Evolutionary conservation across 1,139 yeast genomes (phyloP), one percentile per base, ranked within the genome.

Genomic region (Blastobotrys elegans): DNA sequence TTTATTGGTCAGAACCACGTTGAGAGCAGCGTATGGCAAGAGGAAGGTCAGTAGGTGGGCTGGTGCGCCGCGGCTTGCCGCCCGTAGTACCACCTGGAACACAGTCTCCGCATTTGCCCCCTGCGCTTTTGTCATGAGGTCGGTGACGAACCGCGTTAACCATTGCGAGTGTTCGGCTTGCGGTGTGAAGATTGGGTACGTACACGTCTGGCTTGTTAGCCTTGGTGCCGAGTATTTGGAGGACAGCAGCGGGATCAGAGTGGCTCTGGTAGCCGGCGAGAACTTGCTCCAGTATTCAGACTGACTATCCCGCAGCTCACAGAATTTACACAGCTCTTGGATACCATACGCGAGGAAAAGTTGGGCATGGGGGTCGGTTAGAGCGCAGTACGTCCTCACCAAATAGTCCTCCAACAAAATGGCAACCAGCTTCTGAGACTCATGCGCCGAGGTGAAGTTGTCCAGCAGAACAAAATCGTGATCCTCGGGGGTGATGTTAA

Each of bases 321-420:
- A 75, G 11, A 82, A 76, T 52, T 80, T 79, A 46, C 92, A 66
- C 43, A 84, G 82, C 55, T 87, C 94, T 62, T 94, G 99, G 77
- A 94, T 87, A 0, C 94, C 87, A 65, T 78, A 85, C 0, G 97
- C 96, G 31, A 90, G 74, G 60, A 84, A 86, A 52, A 86, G 73
- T 62, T 94, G 98, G 45, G 82, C 80, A 22, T 80, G 78, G 0
- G 98, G 96, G 60, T 89, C 89, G 41, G 84, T 85, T 0, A 97
- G 84, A 1, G 96, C 89, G 79, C 95, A 83, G 63, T 89, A 90
- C 1, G 88, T 79, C 38, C 85, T 86, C 8, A 90, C 83, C 16
- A 94, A 71, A 53, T 80, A 74, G 45, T 76, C 76, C 54, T 86
- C 84, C 42, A 90, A 70, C 49, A 90, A 79, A 55, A 76, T 74